Evolutionary conservation across 2,329 filamentous ascomycete genomes (phyloP).

Genomic region (Calonectria pseudoreteaudii): DNA sequence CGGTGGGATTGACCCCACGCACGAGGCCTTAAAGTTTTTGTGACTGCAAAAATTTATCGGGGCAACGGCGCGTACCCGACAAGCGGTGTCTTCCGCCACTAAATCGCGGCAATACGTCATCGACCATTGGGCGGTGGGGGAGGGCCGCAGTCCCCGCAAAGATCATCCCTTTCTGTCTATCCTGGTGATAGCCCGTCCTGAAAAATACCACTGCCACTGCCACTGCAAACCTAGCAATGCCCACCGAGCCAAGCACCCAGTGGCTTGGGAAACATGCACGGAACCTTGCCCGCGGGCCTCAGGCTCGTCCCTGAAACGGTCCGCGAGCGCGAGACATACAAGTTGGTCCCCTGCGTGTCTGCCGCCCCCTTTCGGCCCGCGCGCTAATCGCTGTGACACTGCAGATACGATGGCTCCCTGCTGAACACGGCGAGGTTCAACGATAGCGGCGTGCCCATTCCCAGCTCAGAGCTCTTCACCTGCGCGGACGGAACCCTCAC

Average conservation of each 20-base stretch:
- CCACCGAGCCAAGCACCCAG: not conserved
- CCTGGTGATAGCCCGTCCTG: not conserved
- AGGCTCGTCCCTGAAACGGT: not conserved
- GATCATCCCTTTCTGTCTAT: not conserved
- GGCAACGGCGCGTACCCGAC: not conserved
- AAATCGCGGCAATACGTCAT: not conserved
- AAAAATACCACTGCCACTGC: not conserved
- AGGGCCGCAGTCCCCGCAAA: not conserved
- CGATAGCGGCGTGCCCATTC: conserved; percentile 38
- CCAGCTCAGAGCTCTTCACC: conserved; percentile 40
- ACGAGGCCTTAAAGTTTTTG: not conserved
- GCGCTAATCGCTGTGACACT: not conserved
- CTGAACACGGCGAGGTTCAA: conserved; percentile 1
- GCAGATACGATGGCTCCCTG: conserved; percentile 2
- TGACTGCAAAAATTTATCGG: not conserved
- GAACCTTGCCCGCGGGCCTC: not conserved
- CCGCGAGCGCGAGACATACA: not conserved
- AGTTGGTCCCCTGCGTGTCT: not conserved
- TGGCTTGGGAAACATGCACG: conserved; percentile 1
- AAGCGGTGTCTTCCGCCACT: not conserved
- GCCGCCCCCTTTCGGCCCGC: not conserved
- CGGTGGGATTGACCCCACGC: not conserved
- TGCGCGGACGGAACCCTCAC: conserved; percentile 57
- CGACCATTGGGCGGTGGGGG: not conserved
- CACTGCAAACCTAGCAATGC: not conserved